phyloP scores from a whole-genome alignment of 371 early-diverging fungal genomes.

The Mortierella sp. region DNA sequence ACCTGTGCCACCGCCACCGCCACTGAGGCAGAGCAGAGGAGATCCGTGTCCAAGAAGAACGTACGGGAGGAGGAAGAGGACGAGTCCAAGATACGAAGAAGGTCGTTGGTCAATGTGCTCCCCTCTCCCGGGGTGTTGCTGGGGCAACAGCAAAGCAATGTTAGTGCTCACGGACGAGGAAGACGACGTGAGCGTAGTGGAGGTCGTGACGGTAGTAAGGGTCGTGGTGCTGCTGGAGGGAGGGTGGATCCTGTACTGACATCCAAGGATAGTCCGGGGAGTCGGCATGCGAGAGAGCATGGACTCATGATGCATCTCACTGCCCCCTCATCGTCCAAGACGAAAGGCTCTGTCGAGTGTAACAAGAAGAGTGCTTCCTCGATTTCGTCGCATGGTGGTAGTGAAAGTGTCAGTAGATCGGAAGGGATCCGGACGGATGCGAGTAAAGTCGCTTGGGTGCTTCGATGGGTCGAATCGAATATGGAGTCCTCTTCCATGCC shows the following conservation, averaged over 20 bases:
- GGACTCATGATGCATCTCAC: constrained; percentile 39
- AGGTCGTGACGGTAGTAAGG: neutral
- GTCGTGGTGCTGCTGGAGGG: too few relatives aligned
- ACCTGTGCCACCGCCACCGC: neutral
- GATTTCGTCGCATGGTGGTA: neutral
- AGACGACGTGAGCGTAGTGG: neutral
- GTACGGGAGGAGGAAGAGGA: neutral
- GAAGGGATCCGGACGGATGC: constrained; percentile 35
- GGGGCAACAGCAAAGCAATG: neutral
- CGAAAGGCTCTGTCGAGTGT: neutral
- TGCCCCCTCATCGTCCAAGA: constrained; percentile 9
- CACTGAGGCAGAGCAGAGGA: neutral
- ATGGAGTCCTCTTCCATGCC: constrained; percentile 7
- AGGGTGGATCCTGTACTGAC: neutral
- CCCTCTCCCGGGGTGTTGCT: neutral
- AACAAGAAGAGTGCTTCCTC: neutral
- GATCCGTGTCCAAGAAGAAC: neutral
- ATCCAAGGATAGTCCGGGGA: constrained; percentile 22
- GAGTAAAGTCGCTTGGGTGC: constrained; percentile 39
- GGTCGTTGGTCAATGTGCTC: constrained; percentile 38
- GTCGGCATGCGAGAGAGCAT: constrained; percentile 33
- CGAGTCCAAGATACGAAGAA: neutral
- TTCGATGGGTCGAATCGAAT: constrained; percentile 44
- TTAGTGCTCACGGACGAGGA: neutral
- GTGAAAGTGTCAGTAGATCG: neutral